These are phyloP conservation scores for Aspergillus unguis DNA, from an alignment of 2,329 filamentous ascomycete species.

Conservation along the genomic window DNA sequence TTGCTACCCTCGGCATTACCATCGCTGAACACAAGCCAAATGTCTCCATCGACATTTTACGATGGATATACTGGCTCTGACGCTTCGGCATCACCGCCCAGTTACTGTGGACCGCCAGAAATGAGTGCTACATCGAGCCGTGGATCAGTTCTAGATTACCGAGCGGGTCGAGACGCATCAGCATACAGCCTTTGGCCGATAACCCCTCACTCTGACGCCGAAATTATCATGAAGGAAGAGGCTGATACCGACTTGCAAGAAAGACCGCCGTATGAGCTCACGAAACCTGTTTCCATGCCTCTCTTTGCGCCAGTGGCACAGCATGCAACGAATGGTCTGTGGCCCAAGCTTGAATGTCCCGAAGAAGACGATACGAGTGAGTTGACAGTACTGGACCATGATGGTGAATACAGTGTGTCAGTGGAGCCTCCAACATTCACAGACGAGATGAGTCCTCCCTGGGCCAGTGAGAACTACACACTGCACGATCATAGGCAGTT, in stretches of 20 bases:
- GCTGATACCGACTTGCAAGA: slow-evolving; percentile 17
- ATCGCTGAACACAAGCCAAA: slow-evolving; percentile 21
- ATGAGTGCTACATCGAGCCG: slow-evolving; percentile 27
- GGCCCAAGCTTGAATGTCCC: not conserved
- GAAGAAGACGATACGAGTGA: not conserved
- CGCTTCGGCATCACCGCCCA: slow-evolving; percentile 23
- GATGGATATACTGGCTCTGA: slow-evolving; percentile 23
- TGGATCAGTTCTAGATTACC: slow-evolving; percentile 19
- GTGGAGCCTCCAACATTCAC: slow-evolving; percentile 3
- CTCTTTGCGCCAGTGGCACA: slow-evolving; percentile 10
- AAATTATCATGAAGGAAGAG: slow-evolving; percentile 13
- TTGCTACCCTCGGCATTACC: slow-evolving; percentile 19
- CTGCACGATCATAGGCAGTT: slow-evolving; percentile 9
- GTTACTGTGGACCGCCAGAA: slow-evolving; percentile 22
- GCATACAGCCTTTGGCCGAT: slow-evolving; percentile 25
- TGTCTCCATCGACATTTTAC: slow-evolving; percentile 21
- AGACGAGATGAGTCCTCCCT: slow-evolving; percentile 12
- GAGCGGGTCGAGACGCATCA: slow-evolving; percentile 13
- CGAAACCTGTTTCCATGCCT: not conserved
- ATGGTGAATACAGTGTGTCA: not conserved
- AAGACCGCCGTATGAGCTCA: slow-evolving; percentile 9
- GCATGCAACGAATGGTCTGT: not conserved
- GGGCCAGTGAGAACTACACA: slow-evolving; percentile 8
- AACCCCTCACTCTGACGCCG: slow-evolving; percentile 22
- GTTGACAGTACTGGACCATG: slow-evolving; percentile 1